A percentile compares a stretch with the other conserved stretches of the same genome.
phyloP scores from a whole-genome alignment of 2,329 filamentous ascomycete genomes.

The Fusarium sp. region DNA sequence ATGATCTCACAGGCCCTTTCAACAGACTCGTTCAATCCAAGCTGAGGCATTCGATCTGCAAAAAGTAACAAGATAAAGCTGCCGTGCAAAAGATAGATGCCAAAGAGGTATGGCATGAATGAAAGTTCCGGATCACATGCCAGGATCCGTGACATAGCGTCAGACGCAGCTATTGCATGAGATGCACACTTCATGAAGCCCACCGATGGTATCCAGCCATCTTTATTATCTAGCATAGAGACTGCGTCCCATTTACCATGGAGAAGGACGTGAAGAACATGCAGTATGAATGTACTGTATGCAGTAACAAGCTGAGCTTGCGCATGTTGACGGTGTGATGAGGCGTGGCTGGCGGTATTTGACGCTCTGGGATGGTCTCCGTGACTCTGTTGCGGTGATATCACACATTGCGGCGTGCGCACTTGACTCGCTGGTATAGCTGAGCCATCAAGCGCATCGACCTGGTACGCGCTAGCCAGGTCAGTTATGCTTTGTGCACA shows the following conservation, averaged over 20 bases:
- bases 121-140: neutral
- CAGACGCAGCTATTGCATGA: neutral
- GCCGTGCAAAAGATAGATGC: neutral
- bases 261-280: neutral
- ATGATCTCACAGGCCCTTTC: neutral
- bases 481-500: slow-evolving; percentile 1
- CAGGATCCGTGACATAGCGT: neutral
- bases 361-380: neutral
- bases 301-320: slow-evolving; percentile 1
- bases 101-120: neutral
- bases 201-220: slow-evolving; percentile 2
- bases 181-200: slow-evolving; percentile 4
- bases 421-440: neutral
- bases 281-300: neutral
- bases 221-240: neutral
- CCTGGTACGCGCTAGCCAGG: neutral
- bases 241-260: neutral
- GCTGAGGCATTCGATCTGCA: slow-evolving; percentile 2
- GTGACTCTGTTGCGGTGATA: neutral
- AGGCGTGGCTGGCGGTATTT: neutral
- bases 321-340: neutral
- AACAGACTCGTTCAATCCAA: neutral
- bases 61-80: neutral
- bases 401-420: neutral
- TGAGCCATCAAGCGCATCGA: neutral